phyloP scores from a whole-genome alignment of 2,329 filamentous ascomycete species.

The Sporothrix euskadiensis region DNA sequence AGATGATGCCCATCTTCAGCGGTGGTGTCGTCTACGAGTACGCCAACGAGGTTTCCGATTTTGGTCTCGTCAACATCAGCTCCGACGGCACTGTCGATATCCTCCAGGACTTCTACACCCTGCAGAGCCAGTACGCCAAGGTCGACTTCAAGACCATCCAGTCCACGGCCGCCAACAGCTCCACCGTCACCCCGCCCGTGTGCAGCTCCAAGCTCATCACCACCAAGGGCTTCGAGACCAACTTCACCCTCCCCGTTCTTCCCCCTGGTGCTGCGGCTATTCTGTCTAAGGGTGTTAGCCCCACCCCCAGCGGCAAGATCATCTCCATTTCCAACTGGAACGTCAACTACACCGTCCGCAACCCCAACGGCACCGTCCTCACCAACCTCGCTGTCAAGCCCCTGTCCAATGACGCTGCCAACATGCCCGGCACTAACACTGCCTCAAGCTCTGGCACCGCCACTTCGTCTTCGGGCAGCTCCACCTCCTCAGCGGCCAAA shows the following conservation, averaged over 20 bases:
- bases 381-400: constrained; percentile 51
- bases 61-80: constrained; percentile 64
- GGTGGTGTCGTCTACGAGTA: constrained; percentile 83
- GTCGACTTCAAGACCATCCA: constrained; percentile 71
- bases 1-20: constrained; percentile 69
- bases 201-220: constrained; percentile 68
- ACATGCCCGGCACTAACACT: constrained; percentile 49
- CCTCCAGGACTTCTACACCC: constrained; percentile 67
- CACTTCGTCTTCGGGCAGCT: constrained; percentile 6
- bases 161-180: constrained; percentile 57
- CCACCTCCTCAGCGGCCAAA: constrained; percentile 20
- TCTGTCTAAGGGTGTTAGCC: constrained; percentile 73
- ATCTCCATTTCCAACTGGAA: constrained; percentile 58
- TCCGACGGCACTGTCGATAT: constrained; percentile 59
- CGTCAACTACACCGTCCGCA: constrained; percentile 59
- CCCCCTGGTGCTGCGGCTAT: constrained; percentile 69
- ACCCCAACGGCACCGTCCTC: constrained; percentile 64
- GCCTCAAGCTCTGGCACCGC: constrained; percentile 28
- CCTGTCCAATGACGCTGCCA: constrained; percentile 48
- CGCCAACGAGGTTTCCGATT: constrained; percentile 68
- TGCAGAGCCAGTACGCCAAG: constrained; percentile 72
- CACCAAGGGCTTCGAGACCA: constrained; percentile 66
- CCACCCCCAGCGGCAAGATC: constrained; percentile 65
- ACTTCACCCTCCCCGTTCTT: constrained; percentile 73
- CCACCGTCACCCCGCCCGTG: constrained; percentile 55